Percentiles rank a stretch among this genome's conserved stretches.
Conservation (phyloP, 331 rosid genomes). For the Pyracantha coccinea region DNA sequence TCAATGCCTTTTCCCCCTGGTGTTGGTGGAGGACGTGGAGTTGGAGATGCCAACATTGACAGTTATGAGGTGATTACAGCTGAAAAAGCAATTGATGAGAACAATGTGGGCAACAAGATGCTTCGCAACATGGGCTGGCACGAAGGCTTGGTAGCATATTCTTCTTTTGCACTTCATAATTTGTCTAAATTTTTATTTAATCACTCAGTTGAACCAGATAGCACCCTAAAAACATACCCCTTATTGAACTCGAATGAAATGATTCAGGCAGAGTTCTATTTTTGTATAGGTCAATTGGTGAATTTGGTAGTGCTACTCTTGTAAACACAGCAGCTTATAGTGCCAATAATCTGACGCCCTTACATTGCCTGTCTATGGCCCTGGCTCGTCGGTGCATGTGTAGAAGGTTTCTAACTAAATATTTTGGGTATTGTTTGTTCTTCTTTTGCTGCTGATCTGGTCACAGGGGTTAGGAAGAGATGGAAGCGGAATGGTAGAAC, state of each 20-base stretch:
- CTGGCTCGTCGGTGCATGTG: not conserved
- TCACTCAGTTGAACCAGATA: not conserved
- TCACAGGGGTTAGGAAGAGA: conserved; percentile 92
- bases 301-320: not conserved
- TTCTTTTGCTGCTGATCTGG: conserved; percentile 28
- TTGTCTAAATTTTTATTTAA: not conserved
- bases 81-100: conserved; percentile 90
- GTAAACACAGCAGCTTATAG: not conserved
- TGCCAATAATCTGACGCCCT: not conserved
- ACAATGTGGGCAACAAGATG: conserved; percentile 95
- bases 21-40: conserved; percentile 89
- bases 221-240: not conserved
- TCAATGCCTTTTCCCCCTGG: conserved; percentile 99
- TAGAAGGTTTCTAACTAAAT: conserved; percentile 24
- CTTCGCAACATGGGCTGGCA: conserved; percentile 99
- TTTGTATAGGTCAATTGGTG: not conserved
- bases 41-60: conserved; percentile 52
- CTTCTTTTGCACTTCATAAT: conserved; percentile 24
- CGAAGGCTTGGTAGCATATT: conserved; percentile 90
- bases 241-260: not conserved
- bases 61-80: conserved; percentile 80
- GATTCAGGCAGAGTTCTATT: not conserved
- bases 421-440: conserved; percentile 20
- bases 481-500: conserved; percentile 96
- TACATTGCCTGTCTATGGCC: not conserved